These are phyloP conservation scores for Cercospora sojina DNA, from an alignment of 2,329 filamentous ascomycete species.

Conservation along the genomic window DNA sequence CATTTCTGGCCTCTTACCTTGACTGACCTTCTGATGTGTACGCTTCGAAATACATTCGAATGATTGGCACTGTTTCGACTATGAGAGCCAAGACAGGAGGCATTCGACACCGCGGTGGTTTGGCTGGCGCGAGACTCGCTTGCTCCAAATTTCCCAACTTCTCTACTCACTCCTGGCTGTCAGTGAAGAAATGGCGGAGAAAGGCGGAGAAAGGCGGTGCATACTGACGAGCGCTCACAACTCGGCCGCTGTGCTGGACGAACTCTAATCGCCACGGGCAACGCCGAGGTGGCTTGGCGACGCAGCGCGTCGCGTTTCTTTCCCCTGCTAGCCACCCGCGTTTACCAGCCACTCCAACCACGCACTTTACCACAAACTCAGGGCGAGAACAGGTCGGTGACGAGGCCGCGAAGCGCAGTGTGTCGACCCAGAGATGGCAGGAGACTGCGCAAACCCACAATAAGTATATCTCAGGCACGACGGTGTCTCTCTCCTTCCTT, in stretches of 20 bases:
- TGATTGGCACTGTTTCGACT: not conserved
- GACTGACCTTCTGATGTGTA: not conserved
- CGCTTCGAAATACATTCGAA: not conserved
- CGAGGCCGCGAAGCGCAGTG: not conserved
- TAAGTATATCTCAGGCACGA: constrained; percentile 13
- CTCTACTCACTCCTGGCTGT: not conserved
- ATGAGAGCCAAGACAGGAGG: not conserved
- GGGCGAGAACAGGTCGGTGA: not conserved
- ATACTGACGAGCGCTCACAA: not conserved
- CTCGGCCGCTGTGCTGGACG: not conserved
- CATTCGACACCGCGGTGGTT: not conserved
- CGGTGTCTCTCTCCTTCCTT: constrained; percentile 4
- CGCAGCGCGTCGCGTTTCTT: not conserved
- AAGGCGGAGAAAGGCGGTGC: not conserved
- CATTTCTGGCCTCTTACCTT: not conserved
- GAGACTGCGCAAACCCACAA: constrained; percentile 9
- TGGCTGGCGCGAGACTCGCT: not conserved
- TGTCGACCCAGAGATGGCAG: constrained; percentile 9
- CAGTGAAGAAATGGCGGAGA: no score
- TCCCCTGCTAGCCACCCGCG: not conserved
- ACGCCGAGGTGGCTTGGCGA: not conserved
- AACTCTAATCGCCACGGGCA: not conserved
- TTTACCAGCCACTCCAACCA: constrained; percentile 2
- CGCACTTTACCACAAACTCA: not conserved
- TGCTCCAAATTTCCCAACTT: not conserved